Base-by-base conservation (phyloP, 768 basidiomycete genomes). In the Hortiboletus campestris region DNA sequence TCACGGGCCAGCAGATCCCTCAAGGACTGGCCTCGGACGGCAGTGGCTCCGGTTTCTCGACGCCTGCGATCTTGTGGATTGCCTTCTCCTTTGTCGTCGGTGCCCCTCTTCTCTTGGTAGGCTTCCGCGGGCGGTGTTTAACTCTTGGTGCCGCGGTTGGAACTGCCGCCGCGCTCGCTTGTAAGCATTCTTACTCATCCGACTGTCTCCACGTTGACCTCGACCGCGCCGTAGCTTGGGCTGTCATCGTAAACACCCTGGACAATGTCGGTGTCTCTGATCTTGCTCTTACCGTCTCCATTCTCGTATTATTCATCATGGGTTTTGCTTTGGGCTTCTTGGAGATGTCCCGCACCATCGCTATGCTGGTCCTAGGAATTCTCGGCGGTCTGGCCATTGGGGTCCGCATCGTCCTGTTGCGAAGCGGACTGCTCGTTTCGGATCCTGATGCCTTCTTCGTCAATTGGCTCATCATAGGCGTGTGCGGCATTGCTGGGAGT, bases 1-100 rank as follows among this genome's bases (percentile, higher is more conserved):
- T 43, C 25, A 80, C 82, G 0, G 68, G 70, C n/a, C 61, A 71
- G 46, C 54, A 67, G 25, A 74, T 86, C 10, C 71, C 77, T 6
- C 86, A 88, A 66, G 81, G 80, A 0, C 53, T 73, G 6, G 85
- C 80, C 3, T 75, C 83, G 2, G 86, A 88, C 62, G 86, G 85
- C 9, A 74, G 79, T 31, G 85, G 86, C 7, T 68, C 71, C 9
- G 75, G 68, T 34, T 81, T 81, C 60, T 73, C 76, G 45, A 53
- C 72, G 2, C 68, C 82, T 22, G 82, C 84, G 2, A 43, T 84
- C 13, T 61, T 86, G 19, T 88, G 86, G 87, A 77, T 85, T 10
- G 72, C 62, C 9, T 84, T 83, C 57, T 76, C 74, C 28, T 75
- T 83, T 52, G 55, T 74, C 11, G 57, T 84, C 48, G 87, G 87